Evolutionary conservation across 2,329 filamentous ascomycete genomes (phyloP).

Genomic region (Elsinoe batatas): DNA sequence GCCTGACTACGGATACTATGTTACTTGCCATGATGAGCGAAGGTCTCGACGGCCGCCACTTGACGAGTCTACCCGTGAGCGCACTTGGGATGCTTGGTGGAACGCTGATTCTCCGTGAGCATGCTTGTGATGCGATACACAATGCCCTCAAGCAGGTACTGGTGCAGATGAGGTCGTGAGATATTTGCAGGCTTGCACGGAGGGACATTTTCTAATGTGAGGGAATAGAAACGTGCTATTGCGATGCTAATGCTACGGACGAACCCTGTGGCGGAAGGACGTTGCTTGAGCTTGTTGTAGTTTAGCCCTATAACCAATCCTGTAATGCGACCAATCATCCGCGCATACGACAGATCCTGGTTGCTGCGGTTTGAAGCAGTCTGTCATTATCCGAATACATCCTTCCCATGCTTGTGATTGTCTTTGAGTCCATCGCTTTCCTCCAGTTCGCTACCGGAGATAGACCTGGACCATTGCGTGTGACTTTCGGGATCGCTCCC

Average conservation of each 20-base stretch:
- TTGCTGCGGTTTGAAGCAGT: background rate
- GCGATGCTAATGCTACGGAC: no score
- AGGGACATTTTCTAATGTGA: no score
- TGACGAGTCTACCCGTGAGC: background rate
- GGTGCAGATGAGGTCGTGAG: background rate
- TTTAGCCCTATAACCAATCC: no score
- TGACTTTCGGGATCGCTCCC: constrained; percentile 14
- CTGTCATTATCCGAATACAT: background rate
- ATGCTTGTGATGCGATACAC: background rate
- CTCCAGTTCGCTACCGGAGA: constrained; percentile 8
- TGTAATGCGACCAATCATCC: background rate
- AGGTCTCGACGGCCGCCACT: background rate
- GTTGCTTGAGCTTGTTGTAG: no score
- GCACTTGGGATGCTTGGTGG: background rate
- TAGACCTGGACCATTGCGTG: constrained; percentile 2
- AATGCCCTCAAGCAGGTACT: background rate
- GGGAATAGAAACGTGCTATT: no score
- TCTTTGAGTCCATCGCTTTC: constrained; percentile 4
- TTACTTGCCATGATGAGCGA: background rate
- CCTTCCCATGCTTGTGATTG: background rate
- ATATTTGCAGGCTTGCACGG: background rate
- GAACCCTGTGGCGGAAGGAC: no score
- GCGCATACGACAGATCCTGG: background rate
- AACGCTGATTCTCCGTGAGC: background rate
- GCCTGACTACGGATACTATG: background rate